Conservation (phyloP, 2,329 filamentous ascomycete genomes). For the Aspergillus sp. region DNA sequence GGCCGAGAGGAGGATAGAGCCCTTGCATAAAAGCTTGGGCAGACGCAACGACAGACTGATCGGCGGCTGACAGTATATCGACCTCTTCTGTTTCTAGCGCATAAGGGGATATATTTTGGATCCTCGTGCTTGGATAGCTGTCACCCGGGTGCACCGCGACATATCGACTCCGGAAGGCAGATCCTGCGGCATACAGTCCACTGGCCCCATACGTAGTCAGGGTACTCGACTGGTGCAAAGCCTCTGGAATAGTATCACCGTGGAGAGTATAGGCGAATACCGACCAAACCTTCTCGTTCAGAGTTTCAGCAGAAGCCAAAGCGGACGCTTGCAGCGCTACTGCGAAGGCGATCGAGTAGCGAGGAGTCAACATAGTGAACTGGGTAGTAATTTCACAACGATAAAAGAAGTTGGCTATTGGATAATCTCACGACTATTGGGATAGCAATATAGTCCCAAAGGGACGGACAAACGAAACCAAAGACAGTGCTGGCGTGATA, state of each 20-base stretch:
- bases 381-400: too few species aligned
- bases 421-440: too few species aligned
- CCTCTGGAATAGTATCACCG: slow-evolving; percentile 51
- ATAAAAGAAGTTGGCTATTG: too few species aligned
- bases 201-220: slow-evolving; percentile 54
- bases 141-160: slow-evolving; percentile 28
- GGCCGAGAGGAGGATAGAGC: slow-evolving; percentile 50
- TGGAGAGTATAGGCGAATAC: slow-evolving; percentile 51
- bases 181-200: slow-evolving; percentile 47
- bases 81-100: slow-evolving; percentile 44
- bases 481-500: too few species aligned
- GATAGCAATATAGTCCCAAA: too few species aligned
- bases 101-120: slow-evolving; percentile 43
- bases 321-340: slow-evolving; percentile 11
- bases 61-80: slow-evolving; percentile 43
- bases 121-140: slow-evolving; percentile 26
- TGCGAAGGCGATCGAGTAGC: slow-evolving; percentile 5
- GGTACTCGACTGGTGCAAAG: slow-evolving; percentile 28
- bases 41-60: slow-evolving; percentile 46
- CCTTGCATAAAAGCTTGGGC: slow-evolving; percentile 60
- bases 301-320: slow-evolving; percentile 20
- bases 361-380: slow-evolving; percentile 8
- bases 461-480: too few species aligned
- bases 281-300: slow-evolving; percentile 37
- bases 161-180: slow-evolving; percentile 51